Base-by-base conservation (phyloP, 1,284 basidiomycete genomes). In the Thecaphora thlaspeos region DNA sequence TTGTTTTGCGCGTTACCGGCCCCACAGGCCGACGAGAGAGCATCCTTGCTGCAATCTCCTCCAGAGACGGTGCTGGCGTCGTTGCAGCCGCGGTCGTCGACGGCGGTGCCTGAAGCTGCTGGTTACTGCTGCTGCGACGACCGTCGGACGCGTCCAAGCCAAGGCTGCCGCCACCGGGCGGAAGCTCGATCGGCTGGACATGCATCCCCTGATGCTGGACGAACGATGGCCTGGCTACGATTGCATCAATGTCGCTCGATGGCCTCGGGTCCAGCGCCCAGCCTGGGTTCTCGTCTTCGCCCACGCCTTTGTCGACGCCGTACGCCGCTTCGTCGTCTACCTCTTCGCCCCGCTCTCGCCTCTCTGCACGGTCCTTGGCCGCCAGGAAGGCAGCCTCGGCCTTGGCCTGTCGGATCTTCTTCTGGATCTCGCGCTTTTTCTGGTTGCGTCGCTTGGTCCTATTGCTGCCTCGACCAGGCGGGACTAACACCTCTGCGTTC, bases 401-500 rank as follows among this genome's bases (percentile, higher is more conserved):
- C 17, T 22, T 18, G 12, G 43, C 51, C 10, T 48, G 34, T 36
- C 34, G 24, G 5, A 30, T 12, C n/a, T 18, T 21, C 17, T 43
- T 36, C 3, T 46, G 38, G 19, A 59, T 60, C 14, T 53, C 46
- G 2, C 66, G 45, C 9, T 66, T 45, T 36, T 61, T 55, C n/a
- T 55, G 50, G 36, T 71, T 71, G 37, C 64, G 55, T 11, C 60
- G 58, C n/a, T 49, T 50, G 18, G 69, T 71, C 10, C 62, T 60
- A 14, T 34, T 41, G 2, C 51, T 63, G n/a, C 69, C 69, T 21
- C 55, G 38, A 0, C 69, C 69, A 0, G 69, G 69, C 2, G 66
- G 69, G 1, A 61, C 24, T 1, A 39, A 22, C 9, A 19, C 26
- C 26, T 28, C 19, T 17, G 44, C 9, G 3, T 24, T 21, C 2